These are phyloP conservation scores for Trichoderma sp. DNA, from an alignment of 2,329 filamentous ascomycete genomes.

Conservation along the genomic window DNA sequence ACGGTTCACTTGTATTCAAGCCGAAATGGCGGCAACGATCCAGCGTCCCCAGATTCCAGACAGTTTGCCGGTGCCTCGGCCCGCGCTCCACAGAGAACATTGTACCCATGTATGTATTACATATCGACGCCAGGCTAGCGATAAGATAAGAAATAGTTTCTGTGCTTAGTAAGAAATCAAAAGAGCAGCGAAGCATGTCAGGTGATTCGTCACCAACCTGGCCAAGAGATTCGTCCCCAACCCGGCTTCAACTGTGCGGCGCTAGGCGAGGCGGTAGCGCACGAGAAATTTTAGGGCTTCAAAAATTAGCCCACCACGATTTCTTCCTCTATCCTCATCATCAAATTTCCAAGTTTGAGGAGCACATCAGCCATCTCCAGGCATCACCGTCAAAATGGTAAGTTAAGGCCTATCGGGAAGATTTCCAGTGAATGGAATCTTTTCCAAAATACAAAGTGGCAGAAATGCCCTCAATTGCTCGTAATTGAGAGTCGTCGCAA, in stretches of 20 bases:
- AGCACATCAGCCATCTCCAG: constrained; percentile 50
- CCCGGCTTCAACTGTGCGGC: constrained; percentile 36
- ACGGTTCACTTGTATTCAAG: neutral
- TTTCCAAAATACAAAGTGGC: constrained; percentile 39
- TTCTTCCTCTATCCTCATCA: constrained; percentile 40
- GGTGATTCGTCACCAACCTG: constrained; percentile 49
- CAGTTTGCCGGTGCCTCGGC: constrained; percentile 29
- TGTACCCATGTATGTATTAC: neutral
- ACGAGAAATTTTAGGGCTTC: constrained; percentile 45
- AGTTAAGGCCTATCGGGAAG: constrained; percentile 55
- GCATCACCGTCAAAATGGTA: constrained; percentile 69
- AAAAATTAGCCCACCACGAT: constrained; percentile 48
- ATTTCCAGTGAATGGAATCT: constrained; percentile 28
- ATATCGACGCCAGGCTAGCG: neutral
- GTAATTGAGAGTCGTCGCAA: constrained; percentile 80
- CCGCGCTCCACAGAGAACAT: neutral
- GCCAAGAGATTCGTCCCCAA: constrained; percentile 48
- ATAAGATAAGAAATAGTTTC: constrained; percentile 26
- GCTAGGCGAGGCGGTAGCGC: constrained; percentile 34
- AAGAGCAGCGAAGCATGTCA: constrained; percentile 31
- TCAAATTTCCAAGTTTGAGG: constrained; percentile 40
- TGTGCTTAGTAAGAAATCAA: neutral
- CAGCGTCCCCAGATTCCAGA: constrained; percentile 7
- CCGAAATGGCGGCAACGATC: constrained; percentile 1
- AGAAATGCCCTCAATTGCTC: constrained; percentile 51